These are phyloP conservation scores for Diplodia sapinea DNA, from an alignment of 2,329 filamentous ascomycete genomes.

Conservation along the genomic window DNA sequence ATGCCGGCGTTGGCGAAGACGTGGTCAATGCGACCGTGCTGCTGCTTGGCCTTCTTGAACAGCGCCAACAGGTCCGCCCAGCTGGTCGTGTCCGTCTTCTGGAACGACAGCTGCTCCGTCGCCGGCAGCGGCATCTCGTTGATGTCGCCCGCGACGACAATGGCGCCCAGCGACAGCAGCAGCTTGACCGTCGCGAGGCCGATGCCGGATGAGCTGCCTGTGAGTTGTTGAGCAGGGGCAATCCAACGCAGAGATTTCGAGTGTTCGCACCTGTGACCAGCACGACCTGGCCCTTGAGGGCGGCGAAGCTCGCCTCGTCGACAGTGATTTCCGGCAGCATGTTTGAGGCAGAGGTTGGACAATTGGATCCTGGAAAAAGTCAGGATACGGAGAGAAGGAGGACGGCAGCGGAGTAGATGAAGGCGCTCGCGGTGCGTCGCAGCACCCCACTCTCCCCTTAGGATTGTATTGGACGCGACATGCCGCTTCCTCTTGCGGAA, in stretches of 20 bases:
- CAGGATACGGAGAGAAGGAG: background rate
- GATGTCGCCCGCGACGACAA: conserved; percentile 62
- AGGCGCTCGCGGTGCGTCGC: too few species aligned
- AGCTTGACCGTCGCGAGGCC: conserved; percentile 62
- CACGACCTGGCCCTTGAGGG: conserved; percentile 57
- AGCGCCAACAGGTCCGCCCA: conserved; percentile 59
- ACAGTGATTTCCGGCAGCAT: conserved; percentile 56
- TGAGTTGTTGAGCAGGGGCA: too few species aligned
- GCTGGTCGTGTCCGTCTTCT: conserved; percentile 41
- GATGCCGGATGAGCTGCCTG: conserved; percentile 65
- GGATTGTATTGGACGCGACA: too few species aligned
- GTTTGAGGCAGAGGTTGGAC: background rate
- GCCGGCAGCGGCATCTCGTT: conserved; percentile 46
- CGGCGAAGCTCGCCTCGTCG: conserved; percentile 51
- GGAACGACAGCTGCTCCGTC: conserved; percentile 38
- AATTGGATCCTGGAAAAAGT: background rate
- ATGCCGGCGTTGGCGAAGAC: conserved; percentile 43
- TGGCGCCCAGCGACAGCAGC: conserved; percentile 60
- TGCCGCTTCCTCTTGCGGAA: too few species aligned
- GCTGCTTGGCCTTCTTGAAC: conserved; percentile 57
- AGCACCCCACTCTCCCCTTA: too few species aligned
- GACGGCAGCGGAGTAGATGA: too few species aligned
- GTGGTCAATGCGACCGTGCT: conserved; percentile 52
- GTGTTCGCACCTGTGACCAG: conserved; percentile 57
- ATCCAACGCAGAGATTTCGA: too few species aligned